Base-by-base conservation (phyloP, 2,329 filamentous ascomycete genomes). In the Fusarium tricinctum region DNA sequence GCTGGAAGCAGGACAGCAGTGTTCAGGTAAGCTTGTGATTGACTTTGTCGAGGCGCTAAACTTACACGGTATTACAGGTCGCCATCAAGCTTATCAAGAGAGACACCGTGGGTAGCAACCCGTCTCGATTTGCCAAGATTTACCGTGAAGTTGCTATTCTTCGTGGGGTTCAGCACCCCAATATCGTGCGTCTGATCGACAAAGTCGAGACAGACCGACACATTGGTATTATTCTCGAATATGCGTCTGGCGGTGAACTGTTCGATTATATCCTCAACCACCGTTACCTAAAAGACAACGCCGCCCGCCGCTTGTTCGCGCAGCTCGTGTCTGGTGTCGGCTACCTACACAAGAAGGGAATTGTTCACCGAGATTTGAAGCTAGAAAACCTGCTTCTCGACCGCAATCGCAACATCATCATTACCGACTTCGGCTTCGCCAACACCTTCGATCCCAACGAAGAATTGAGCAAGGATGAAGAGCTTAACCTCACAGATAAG, bases 201-300 rank as follows among this genome's bases (percentile, higher is more conserved):
- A 98, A 99, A 92, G 94, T 97, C 30, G 95, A 98, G 80, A 98
- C 96, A 0, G 94, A 98, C 76, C 89, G 93, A 69, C 94, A 98
- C 74, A 99, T 98, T 79, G 96, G 96, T 70, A 98, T 99, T 75
- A 97, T 99, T 73, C 88, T 99, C 73, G 96, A 99, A 81, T 99
- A 99, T 78, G 96, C 96, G 7, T 99, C 96, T 1, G 96, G 96
- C 20, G 96, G 96, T 63, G 96, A 99, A 80, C 88, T 99, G 4
- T 99, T 99, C 79, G 96, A 99, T 80, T 97, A 97, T 80, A 99
- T 99, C 73, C 84, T 99, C 63, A 97, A 97, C 76, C 94, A 99
- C 78, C 90, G 96, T 66, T 99, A 98, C 78, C 85, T 99, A 28
- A 98, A 98, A 78, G 96, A 99, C 78, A 90, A 93, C 68, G 90